Evolutionary conservation across 768 basidiomycete genomes (phyloP), one percentile per base, ranked within the genome.

Genomic region (Trametes cubensis): DNA sequence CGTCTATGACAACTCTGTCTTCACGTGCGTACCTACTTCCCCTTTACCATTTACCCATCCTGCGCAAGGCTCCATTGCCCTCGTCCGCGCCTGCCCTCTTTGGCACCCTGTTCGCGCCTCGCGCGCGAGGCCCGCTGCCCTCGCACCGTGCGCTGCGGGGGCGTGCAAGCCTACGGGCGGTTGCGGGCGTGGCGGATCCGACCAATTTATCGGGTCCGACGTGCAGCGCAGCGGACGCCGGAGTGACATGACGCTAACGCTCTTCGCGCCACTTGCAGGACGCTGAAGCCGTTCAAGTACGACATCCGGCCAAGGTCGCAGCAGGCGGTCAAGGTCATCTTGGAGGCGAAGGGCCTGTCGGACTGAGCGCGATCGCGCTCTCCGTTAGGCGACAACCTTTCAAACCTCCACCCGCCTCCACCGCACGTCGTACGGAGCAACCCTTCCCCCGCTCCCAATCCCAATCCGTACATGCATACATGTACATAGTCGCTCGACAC

Each of bases 1-100:
- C 13, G 74, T 78, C 14, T 88, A 83, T 65, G 79, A 87, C 38
- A 87, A 88, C 70, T 70, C 84, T n/a, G 78, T 88, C 47, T 87
- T 88, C 75, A 81, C 86, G 84, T 85, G 46, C 49, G 81, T 64
- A 23, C 46, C 25, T 6, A 58, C 26, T 46, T 49, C n/a, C 53
- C 65, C 50, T 18, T 55, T 64, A n/a, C 34, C 6, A 23, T 28
- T 5, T 44, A n/a, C 42, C 20, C 42, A 2, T 44, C 17, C 4
- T 10, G 5, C 4, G 34, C 34, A 34, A 34, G 34, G 34, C 34
- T 34, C 34, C 34, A 34, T 34, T 34, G 34, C 34, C 34, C 34
- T 6, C 34, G 10, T 11, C 34, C 34, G 34, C 10, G 34, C 34
- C 34, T 34, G 34, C 34, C 34, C 34, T 34, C 2, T 34, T 34